Evolutionary conservation across 345 rosid species (phyloP).

Genomic region (Eucalyptus curtisii): DNA sequence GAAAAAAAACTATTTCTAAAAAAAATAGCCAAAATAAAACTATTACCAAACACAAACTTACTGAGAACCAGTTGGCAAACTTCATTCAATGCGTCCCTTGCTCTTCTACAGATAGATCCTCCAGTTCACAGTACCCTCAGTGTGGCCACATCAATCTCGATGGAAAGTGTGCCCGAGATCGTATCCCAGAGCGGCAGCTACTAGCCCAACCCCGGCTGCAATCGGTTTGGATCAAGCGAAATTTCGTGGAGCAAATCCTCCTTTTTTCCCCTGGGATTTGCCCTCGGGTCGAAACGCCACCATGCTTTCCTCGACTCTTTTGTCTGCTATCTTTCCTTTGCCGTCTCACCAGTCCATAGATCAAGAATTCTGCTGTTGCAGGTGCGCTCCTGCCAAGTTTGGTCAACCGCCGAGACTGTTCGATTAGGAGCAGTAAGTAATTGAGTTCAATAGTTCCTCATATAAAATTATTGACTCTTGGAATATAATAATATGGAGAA

Average conservation of each 20-base stretch:
- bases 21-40: accelerated
- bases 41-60: no score
- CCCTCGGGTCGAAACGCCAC: neutral
- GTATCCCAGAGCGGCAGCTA: neutral
- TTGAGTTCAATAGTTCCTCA: neutral
- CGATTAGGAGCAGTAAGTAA: neutral
- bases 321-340: neutral
- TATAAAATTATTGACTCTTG: neutral
- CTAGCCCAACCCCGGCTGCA: neutral
- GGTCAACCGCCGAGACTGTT: neutral
- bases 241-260: neutral
- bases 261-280: neutral
- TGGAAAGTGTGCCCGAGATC: no score
- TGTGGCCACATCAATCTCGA: no score
- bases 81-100: no score
- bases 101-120: no score
- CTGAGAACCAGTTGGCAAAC: no score
- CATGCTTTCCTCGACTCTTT: neutral
- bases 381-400: neutral
- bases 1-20: no score
- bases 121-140: no score
- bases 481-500: neutral
- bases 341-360: neutral
- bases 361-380: neutral
- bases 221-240: neutral